Base-by-base conservation (phyloP, 495 filamentous ascomycete genomes). In the Podospora anserina region DNA sequence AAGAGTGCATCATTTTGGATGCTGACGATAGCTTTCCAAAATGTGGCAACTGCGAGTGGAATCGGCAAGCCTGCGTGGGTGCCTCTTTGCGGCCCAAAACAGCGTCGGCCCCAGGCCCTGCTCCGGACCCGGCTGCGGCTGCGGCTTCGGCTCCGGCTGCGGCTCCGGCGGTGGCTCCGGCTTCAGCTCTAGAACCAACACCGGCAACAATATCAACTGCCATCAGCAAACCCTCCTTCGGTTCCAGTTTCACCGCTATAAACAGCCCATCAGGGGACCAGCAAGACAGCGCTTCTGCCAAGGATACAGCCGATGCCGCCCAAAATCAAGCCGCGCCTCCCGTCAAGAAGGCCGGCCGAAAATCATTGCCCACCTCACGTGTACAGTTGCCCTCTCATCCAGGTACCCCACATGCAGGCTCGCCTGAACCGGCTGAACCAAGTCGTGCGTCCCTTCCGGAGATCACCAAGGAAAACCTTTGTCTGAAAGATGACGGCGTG, bases 1-100 rank as follows among this genome's bases (percentile, higher is more conserved):
- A 66, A 7, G 63, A 68, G 0, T 80, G 78, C 30, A 68, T 80
- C 27, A 60, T 74, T 7, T 53, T 75, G 16, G 1, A 49, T 16
- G 70, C 60, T 30, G 69, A 64, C 53, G 61, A 62, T n/a, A 68
- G 69, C 7, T 76, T 77, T 55, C 68, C 69, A 1, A 68, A 70
- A 15, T 80, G 78, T 56, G 77, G 74, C 27, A 78, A 78, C 63
- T 80, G 78, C 63, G 75, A 78, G 56, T 78, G 77, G 77, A 73
- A 69, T 60, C 66, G 70, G 19, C 69, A 75, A 20, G 70, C 66
- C 6, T 80, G 78, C 67, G 55, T 58, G 18, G 55, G n/a, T 9
- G 55, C 55, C 6, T 20, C 55, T 58, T 5, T 18, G 55, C 55
- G 55, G 55, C 55, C 55, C 55, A 58, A 58, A n/a, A 20, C 55